phyloP scores from a whole-genome alignment of 371 early-diverging fungal species.

The Modicella reniformis region DNA sequence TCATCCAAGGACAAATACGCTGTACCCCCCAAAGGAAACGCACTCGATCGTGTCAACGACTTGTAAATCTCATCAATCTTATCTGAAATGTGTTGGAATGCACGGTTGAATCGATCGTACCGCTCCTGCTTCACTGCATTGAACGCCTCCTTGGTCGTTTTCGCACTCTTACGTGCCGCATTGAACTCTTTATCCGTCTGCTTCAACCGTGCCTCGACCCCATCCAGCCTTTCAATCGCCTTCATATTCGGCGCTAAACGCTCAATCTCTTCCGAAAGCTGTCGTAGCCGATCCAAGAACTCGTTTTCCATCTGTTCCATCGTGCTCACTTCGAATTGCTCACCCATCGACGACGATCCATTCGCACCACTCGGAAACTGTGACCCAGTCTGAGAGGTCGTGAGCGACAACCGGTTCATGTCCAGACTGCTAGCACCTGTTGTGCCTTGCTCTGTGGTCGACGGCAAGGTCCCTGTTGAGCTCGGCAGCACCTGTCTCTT shows the following conservation, averaged over 20 bases:
- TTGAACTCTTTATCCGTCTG: slow-evolving; percentile 87
- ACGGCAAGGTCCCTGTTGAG: slow-evolving; percentile 11
- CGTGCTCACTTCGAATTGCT: slow-evolving; percentile 55
- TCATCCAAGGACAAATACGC: slow-evolving; percentile 96
- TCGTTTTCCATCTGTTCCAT: slow-evolving; percentile 68
- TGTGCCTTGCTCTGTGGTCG: slow-evolving; percentile 9
- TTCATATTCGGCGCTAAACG: slow-evolving; percentile 90
- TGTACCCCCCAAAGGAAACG: slow-evolving; percentile 91
- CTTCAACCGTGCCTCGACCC: slow-evolving; percentile 79
- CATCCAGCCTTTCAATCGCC: slow-evolving; percentile 86
- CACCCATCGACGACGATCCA: slow-evolving; percentile 22
- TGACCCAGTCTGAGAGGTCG: slow-evolving; percentile 23
- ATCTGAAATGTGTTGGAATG: slow-evolving; percentile 91
- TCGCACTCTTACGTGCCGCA: slow-evolving; percentile 79
- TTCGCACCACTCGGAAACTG: slow-evolving; percentile 5
- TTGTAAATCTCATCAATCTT: slow-evolving; percentile 96
- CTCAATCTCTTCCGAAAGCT: slow-evolving; percentile 79
- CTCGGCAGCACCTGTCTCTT: slow-evolving; percentile 50
- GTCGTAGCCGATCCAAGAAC: slow-evolving; percentile 75
- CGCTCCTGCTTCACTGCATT: slow-evolving; percentile 84
- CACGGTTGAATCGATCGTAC: slow-evolving; percentile 82
- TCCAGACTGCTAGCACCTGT: slow-evolving; percentile 23
- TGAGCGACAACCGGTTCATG: slow-evolving; percentile 39
- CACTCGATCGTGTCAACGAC: slow-evolving; percentile 83
- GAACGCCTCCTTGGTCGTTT: slow-evolving; percentile 83